Percentiles rank a stretch among this genome's conserved stretches.
Conservation (phyloP, 2,329 filamentous ascomycete genomes). For the Botryotinia narcissicola region DNA sequence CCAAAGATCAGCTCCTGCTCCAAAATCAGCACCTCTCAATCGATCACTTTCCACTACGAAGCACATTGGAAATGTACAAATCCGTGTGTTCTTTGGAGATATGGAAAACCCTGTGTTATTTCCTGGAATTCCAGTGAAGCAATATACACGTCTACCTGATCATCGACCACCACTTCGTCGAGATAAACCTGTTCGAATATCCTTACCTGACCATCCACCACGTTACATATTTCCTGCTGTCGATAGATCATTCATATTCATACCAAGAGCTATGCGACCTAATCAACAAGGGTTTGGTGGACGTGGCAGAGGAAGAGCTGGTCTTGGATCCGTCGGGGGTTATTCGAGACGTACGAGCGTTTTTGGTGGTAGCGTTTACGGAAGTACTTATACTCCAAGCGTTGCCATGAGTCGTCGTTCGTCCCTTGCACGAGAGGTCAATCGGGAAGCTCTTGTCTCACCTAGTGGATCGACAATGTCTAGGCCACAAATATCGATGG, state of each 20-base stretch:
- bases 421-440: slow-evolving; percentile 66
- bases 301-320: slow-evolving; percentile 68
- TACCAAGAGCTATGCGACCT: slow-evolving; percentile 86
- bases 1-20: slow-evolving; percentile 38
- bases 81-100: slow-evolving; percentile 75
- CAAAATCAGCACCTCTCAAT: slow-evolving; percentile 66
- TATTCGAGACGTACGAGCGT: slow-evolving; percentile 80
- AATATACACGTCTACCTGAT: slow-evolving; percentile 91
- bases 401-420: slow-evolving; percentile 86
- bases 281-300: slow-evolving; percentile 77
- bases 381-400: slow-evolving; percentile 82
- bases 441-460: slow-evolving; percentile 73
- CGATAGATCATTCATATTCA: slow-evolving; percentile 96
- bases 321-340: slow-evolving; percentile 63
- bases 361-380: slow-evolving; percentile 63
- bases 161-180: slow-evolving; percentile 90
- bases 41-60: slow-evolving; percentile 79
- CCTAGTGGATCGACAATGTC: slow-evolving; percentile 77
- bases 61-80: slow-evolving; percentile 78
- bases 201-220: slow-evolving; percentile 73
- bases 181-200: slow-evolving; percentile 95
- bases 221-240: slow-evolving; percentile 88
- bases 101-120: slow-evolving; percentile 72
- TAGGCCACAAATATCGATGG: slow-evolving; percentile 59
- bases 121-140: slow-evolving; percentile 75